These are phyloP conservation scores for Leccinum uliginosum DNA, from an alignment of 768 basidiomycete species.

Conservation along the genomic window DNA sequence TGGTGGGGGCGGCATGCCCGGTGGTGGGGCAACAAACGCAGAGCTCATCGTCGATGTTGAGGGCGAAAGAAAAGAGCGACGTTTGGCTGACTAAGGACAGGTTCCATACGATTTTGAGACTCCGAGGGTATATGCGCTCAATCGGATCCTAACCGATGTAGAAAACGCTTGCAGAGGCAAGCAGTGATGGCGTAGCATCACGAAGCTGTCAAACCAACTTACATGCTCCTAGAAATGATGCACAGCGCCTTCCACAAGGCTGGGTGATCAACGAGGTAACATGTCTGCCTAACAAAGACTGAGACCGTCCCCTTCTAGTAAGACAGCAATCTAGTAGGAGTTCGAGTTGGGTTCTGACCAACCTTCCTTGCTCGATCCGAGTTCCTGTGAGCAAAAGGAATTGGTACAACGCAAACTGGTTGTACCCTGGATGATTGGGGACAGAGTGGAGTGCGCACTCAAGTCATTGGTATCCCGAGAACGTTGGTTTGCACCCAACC, in stretches of 20 bases:
- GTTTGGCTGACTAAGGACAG: slow-evolving; percentile 22
- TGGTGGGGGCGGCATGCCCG: slow-evolving; percentile 40
- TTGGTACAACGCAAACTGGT: background rate
- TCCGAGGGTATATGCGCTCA: background rate
- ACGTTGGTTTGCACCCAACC: background rate
- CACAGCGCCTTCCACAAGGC: background rate
- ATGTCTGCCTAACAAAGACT: background rate
- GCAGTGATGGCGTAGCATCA: too few species aligned
- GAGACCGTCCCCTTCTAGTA: background rate
- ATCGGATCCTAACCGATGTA: background rate
- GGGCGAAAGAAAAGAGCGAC: slow-evolving; percentile 20
- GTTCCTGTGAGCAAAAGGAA: background rate
- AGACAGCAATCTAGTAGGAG: background rate
- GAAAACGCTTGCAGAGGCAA: background rate
- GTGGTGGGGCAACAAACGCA: slow-evolving; percentile 35
- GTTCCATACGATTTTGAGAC: slow-evolving; percentile 8
- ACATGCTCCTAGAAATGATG: background rate
- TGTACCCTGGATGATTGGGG: background rate
- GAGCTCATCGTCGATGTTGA: slow-evolving; percentile 32
- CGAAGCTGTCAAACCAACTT: background rate
- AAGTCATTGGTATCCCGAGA: background rate
- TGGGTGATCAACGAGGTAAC: background rate
- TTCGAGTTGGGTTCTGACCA: background rate
- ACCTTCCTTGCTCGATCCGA: background rate
- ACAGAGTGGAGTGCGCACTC: background rate